Evolutionary conservation across 2,329 filamentous ascomycete species (phyloP).

Genomic region (Sporothrix globosa): DNA sequence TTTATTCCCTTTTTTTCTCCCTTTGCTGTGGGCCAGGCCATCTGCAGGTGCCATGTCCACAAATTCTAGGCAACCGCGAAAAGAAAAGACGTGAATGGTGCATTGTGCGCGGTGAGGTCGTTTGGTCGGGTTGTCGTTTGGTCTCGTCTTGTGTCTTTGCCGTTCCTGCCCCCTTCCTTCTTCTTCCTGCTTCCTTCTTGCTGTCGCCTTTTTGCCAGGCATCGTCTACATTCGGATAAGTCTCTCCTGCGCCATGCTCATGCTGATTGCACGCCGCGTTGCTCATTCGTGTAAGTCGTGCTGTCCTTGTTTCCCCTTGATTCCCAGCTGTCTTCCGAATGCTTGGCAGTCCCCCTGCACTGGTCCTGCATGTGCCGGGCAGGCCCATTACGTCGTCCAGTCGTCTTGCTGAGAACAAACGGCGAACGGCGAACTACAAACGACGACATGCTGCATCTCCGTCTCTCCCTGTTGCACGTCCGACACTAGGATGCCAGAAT

Average conservation of each 20-base stretch:
- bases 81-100: slow-evolving; percentile 15
- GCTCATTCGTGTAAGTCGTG: neutral
- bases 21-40: neutral
- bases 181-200: neutral
- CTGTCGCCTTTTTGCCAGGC: slow-evolving; percentile 22
- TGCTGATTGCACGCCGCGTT: slow-evolving; percentile 6
- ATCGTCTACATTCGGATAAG: neutral
- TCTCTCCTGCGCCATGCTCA: slow-evolving; percentile 17
- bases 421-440: too few relatives aligned
- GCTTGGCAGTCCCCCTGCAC: neutral
- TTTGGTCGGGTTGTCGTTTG: neutral
- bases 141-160: neutral
- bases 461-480: neutral
- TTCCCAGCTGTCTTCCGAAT: neutral
- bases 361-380: slow-evolving; percentile 18
- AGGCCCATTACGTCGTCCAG: slow-evolving; percentile 6
- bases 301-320: too few relatives aligned
- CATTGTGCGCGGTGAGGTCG: slow-evolving; percentile 9
- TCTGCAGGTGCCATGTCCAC: slow-evolving; percentile 22
- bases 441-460: neutral
- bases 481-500: slow-evolving; percentile 16
- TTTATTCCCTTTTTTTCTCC: neutral
- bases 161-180: neutral
- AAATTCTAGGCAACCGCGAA: slow-evolving; percentile 25
- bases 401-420: neutral